Evolutionary conservation across 2,329 filamentous ascomycete species (phyloP).

Genomic region (Pestalotiopsis sp.): DNA sequence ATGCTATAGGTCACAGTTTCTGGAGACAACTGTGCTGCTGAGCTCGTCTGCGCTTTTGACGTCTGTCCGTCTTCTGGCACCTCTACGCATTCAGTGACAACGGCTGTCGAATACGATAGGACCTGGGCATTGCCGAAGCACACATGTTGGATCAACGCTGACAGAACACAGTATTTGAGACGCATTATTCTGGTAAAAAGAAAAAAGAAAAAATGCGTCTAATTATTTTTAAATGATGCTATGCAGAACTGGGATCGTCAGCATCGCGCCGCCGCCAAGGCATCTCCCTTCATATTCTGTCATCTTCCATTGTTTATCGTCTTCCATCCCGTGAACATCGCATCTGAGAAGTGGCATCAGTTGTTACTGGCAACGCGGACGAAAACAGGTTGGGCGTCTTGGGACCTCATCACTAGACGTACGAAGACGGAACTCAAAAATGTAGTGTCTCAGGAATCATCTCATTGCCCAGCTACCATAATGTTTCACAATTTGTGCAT

Average conservation of each 20-base stretch:
- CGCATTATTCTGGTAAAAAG: not conserved
- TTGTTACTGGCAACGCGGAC: not conserved
- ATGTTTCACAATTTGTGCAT: not conserved
- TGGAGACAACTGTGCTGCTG: not conserved
- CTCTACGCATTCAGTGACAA: slow-evolving; percentile 7
- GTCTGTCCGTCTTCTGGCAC: not conserved
- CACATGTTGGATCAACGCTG: not conserved
- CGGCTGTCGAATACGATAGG: not conserved
- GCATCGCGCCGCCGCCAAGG: not conserved
- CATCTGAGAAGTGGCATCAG: not conserved
- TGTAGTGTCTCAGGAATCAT: not conserved
- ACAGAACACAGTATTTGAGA: not conserved
- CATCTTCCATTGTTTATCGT: not conserved
- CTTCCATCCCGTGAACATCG: not conserved
- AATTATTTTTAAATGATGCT: not conserved
- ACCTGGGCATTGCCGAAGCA: not conserved
- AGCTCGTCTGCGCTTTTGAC: not conserved
- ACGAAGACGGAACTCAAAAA: not conserved
- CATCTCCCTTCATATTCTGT: not conserved
- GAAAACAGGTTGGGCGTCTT: not conserved
- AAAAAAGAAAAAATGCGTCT: not conserved
- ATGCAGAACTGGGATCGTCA: not conserved
- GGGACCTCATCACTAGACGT: too few species aligned
- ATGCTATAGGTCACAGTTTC: slow-evolving; percentile 18
- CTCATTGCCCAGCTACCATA: not conserved